phyloP scores from a whole-genome alignment of 1,284 basidiomycete species.

The Cryptococcus amylolentus region DNA sequence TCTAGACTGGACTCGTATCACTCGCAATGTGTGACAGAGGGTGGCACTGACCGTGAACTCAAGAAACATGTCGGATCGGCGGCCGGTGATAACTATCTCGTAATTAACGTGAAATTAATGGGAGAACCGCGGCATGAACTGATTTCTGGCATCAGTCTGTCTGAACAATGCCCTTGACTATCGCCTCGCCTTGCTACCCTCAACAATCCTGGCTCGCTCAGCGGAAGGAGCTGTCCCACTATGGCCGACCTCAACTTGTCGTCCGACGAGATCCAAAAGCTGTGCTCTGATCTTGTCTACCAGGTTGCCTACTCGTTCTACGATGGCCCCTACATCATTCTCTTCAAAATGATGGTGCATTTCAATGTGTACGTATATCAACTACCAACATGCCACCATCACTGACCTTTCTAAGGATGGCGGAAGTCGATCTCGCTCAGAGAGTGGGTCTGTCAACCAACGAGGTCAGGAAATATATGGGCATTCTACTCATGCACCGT shows the following conservation, averaged over 20 bases:
- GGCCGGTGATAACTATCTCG: no score
- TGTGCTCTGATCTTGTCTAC: conserved; percentile 65
- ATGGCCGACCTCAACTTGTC: conserved; percentile 7
- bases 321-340: conserved; percentile 83
- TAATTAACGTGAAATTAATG: no score
- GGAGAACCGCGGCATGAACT: no score
- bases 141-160: no score
- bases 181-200: no score
- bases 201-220: no score
- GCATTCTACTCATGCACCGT: conserved; percentile 76
- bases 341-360: conserved; percentile 87
- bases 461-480: conserved; percentile 88
- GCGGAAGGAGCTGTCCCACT: no score
- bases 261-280: conserved; percentile 31
- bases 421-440: conserved; percentile 66
- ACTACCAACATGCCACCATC: neutral
- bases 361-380: conserved; percentile 68
- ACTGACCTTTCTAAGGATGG: conserved; percentile 16
- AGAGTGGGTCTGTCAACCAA: conserved; percentile 84
- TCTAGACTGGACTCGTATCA: no score
- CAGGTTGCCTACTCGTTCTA: conserved; percentile 92
- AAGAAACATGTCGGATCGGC: no score
- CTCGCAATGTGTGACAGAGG: no score
- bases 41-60: no score
- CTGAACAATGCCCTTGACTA: no score